A percentile compares a stretch with the other conserved stretches of the same genome.
Evolutionary conservation across 148 eudicot genomes (phyloP).

Genomic region (Vaccinium vitisidaea): DNA sequence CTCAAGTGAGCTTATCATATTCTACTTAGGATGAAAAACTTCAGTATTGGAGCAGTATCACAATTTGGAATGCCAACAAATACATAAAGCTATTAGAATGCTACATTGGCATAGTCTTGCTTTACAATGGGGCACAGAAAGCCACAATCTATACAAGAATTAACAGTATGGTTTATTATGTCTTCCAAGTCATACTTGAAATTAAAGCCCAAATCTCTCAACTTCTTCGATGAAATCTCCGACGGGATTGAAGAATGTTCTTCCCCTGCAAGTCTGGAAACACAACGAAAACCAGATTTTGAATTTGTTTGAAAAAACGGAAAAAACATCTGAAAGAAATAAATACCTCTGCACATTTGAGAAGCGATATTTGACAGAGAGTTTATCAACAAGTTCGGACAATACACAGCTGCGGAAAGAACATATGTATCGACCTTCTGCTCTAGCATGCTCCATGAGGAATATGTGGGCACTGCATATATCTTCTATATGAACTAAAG

Average conservation of each 20-base stretch:
- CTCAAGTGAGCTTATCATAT: no score
- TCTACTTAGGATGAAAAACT: background rate
- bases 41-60: background rate
- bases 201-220: conserved; percentile 58
- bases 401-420: conserved; percentile 33
- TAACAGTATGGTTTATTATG: conserved; percentile 39
- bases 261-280: conserved; percentile 26
- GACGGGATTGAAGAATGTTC: conserved; percentile 38
- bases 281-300: background rate
- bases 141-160: conserved; percentile 36
- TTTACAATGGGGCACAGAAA: conserved; percentile 33
- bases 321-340: background rate
- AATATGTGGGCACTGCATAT: conserved; percentile 62
- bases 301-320: background rate
- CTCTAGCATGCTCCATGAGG: conserved; percentile 57
- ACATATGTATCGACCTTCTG: conserved; percentile 52
- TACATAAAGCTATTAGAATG: background rate
- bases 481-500: conserved; percentile 39
- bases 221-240: conserved; percentile 66
- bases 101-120: background rate
- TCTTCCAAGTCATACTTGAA: conserved; percentile 43
- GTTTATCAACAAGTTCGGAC: conserved; percentile 32
- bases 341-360: conserved; percentile 35
- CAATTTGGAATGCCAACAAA: background rate
- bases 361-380: conserved; percentile 34